phyloP scores from a whole-genome alignment of 2,329 filamentous ascomycete species.

The Teratosphaeria gauchensis region DNA sequence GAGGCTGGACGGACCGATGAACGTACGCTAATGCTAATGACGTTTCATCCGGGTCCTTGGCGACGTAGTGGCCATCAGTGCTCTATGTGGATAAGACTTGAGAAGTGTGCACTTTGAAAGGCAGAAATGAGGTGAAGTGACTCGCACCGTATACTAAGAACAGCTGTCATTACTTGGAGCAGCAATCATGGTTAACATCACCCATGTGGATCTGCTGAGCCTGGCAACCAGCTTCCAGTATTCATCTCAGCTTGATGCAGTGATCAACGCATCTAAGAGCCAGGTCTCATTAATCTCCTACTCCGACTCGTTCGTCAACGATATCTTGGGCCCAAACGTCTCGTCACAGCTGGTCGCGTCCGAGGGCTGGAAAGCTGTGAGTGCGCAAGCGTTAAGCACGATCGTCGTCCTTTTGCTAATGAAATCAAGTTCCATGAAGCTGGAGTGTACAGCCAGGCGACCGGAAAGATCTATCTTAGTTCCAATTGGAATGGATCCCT shows the following conservation, averaged over 20 bases:
- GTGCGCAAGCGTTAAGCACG: background rate
- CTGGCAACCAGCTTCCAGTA: slow-evolving; percentile 25
- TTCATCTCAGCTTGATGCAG: slow-evolving; percentile 17
- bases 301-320: slow-evolving; percentile 19
- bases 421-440: slow-evolving; percentile 29
- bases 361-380: slow-evolving; percentile 16
- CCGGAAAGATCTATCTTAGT: slow-evolving; percentile 34
- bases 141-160: too few species aligned
- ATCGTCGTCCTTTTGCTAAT: background rate
- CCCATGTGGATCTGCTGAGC: slow-evolving; percentile 22
- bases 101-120: background rate
- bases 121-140: too few species aligned
- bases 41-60: too few species aligned
- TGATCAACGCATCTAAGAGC: slow-evolving; percentile 21
- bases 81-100: too few species aligned
- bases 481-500: slow-evolving; percentile 28
- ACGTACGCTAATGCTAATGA: too few species aligned
- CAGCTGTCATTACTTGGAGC: too few species aligned
- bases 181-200: slow-evolving; percentile 25
- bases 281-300: slow-evolving; percentile 21
- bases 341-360: slow-evolving; percentile 19
- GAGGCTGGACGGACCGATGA: too few species aligned
- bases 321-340: slow-evolving; percentile 24
- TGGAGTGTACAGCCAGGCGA: slow-evolving; percentile 25
- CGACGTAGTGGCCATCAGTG: too few species aligned